phyloP scores from a whole-genome alignment of 2,329 filamentous ascomycete genomes.

The Geosmithia putterillii region DNA sequence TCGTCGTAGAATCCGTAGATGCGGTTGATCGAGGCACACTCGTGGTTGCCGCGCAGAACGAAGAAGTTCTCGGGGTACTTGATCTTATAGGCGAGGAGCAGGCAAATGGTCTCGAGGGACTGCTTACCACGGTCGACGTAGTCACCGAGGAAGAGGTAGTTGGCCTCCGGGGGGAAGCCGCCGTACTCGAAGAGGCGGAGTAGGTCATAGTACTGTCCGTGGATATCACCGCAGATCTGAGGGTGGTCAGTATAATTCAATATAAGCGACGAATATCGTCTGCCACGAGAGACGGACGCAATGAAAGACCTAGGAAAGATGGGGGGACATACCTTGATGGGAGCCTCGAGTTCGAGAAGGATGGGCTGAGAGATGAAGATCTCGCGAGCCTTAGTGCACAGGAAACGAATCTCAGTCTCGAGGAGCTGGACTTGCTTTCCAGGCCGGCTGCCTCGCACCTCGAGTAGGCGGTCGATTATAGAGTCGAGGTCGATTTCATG shows the following conservation, averaged over 20 bases:
- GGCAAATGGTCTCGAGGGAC: slow-evolving; percentile 84
- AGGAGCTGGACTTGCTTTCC: slow-evolving; percentile 97
- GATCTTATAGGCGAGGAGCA: slow-evolving; percentile 91
- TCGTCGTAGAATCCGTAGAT: slow-evolving; percentile 98
- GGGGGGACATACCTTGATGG: slow-evolving; percentile 72
- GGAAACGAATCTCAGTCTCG: slow-evolving; percentile 89
- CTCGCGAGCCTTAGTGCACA: slow-evolving; percentile 97
- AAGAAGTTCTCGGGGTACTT: slow-evolving; percentile 98
- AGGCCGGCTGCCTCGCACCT: slow-evolving; percentile 93
- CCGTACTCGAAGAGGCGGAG: slow-evolving; percentile 99
- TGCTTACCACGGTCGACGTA: slow-evolving; percentile 97
- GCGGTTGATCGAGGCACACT: slow-evolving; percentile 89
- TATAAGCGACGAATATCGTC: too few relatives aligned
- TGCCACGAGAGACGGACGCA: too few relatives aligned
- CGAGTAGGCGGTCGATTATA: slow-evolving; percentile 95
- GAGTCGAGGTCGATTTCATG: slow-evolving; percentile 97
- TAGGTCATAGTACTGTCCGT: slow-evolving; percentile 91
- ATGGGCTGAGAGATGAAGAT: slow-evolving; percentile 99
- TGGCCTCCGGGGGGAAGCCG: slow-evolving; percentile 82
- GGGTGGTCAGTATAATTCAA: too few relatives aligned
- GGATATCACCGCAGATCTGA: slow-evolving; percentile 95
- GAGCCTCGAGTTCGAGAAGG: slow-evolving; percentile 90
- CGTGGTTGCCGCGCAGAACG: slow-evolving; percentile 84
- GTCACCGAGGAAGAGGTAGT: slow-evolving; percentile 90
- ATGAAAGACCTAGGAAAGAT: too few relatives aligned